These are phyloP conservation scores for Periconia sp. DNA, from an alignment of 2,329 filamentous ascomycete species.

Conservation along the genomic window DNA sequence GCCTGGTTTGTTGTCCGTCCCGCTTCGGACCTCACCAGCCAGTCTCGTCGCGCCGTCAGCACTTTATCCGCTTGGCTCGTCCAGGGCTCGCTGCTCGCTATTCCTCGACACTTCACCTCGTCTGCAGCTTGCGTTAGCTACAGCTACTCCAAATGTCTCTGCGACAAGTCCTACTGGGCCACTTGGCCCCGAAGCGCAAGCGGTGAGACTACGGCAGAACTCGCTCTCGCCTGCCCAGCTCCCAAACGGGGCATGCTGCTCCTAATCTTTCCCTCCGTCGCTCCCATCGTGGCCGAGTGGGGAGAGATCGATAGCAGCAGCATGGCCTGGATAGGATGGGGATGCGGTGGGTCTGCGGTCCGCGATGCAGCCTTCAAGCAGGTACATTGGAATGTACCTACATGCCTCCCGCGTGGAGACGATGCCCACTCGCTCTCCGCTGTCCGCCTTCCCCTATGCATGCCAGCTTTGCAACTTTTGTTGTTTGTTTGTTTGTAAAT, in stretches of 20 bases:
- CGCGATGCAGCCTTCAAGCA: conserved; percentile 2
- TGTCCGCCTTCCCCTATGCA: background rate
- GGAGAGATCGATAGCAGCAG: no score
- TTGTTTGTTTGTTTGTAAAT: background rate
- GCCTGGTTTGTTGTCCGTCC: conserved; percentile 29
- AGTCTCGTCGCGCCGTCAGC: conserved; percentile 1
- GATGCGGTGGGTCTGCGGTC: conserved; percentile 1
- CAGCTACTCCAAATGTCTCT: no score
- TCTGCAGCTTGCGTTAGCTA: no score
- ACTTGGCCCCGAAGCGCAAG: background rate
- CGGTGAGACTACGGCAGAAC: background rate
- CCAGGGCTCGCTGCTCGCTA: no score
- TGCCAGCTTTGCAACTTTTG: background rate
- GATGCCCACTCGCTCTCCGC: background rate
- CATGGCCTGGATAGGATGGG: background rate
- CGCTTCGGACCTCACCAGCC: conserved; percentile 19
- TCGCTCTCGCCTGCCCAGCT: no score
- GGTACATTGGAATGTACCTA: background rate
- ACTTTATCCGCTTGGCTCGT: background rate
- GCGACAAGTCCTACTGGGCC: no score
- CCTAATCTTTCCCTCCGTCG: no score
- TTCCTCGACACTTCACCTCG: no score
- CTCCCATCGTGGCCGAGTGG: no score
- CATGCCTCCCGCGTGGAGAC: background rate
- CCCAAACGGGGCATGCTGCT: no score